Conservation (phyloP, 371 early-diverging fungal species). For the Fennellomyces sp. region DNA sequence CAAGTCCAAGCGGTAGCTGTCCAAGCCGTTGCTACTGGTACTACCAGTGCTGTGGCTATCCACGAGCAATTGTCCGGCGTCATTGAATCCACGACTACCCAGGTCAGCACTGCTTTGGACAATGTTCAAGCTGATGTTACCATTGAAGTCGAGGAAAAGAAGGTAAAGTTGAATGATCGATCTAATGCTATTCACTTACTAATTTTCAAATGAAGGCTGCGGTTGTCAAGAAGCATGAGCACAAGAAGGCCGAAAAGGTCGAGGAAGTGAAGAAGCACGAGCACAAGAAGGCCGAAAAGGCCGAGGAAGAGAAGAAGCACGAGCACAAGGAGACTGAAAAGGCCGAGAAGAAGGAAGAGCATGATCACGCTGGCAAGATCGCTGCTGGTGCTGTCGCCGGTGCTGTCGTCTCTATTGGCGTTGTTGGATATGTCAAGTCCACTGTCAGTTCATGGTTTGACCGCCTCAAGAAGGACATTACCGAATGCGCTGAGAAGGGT, state of each 20-base stretch:
- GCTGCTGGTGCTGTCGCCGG: neutral
- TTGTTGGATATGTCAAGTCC: slow-evolving; percentile 20
- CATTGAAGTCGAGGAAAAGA: neutral
- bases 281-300: too few relatives aligned
- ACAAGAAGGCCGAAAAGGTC: neutral
- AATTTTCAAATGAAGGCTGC: neutral
- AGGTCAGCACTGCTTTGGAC: slow-evolving; percentile 24
- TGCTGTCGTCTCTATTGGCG: slow-evolving; percentile 10
- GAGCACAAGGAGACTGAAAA: neutral
- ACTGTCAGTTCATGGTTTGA: slow-evolving; percentile 36
- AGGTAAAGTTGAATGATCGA: neutral
- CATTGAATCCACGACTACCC: slow-evolving; percentile 22
- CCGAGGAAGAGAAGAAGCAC: too few relatives aligned
- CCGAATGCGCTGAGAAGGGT: slow-evolving; percentile 31
- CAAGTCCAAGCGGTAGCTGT: slow-evolving; percentile 15
- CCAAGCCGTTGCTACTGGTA: neutral
- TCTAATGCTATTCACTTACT: neutral
- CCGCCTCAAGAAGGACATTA: slow-evolving; percentile 27
- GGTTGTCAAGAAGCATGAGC: neutral
- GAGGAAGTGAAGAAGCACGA: neutral
- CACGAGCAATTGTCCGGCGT: slow-evolving; percentile 25
- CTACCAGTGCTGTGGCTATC: neutral
- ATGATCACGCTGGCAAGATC: neutral
- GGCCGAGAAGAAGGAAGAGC: neutral
- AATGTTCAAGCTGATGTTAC: neutral